Evolutionary conservation across 2,329 filamentous ascomycete genomes (phyloP), one percentile per base, ranked within the genome.

Genomic region (Ascochyta rabiei): DNA sequence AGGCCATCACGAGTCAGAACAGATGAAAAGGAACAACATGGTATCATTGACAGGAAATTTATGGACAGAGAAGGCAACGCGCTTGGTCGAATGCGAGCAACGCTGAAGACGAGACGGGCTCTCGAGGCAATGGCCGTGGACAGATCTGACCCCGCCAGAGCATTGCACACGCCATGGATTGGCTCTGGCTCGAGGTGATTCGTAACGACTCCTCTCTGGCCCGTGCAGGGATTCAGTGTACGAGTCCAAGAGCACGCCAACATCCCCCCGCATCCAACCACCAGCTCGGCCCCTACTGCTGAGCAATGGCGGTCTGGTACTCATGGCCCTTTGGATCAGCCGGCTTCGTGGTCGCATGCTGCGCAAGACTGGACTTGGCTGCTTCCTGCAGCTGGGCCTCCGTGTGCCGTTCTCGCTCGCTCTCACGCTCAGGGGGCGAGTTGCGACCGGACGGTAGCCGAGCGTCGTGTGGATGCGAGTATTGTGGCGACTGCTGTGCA

Each of bases 361-460:
- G 71, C 5, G 70, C 71, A n/a, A 74, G 65, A 30, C 69, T 56
- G 1, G 64, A 68, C 49, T 73, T 68, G 6, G 70, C 69, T 3
- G 71, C 71, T 56, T 74, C 71, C 34, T 73, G 70, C 24, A 74
- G 50, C 40, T 74, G 71, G 0, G 59, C 60, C 39, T 72, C 68
- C 5, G 67, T 59, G 10, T 62, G 66, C 6, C 56, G 38, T 21
- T 68, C 66, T 10, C 61, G 56, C 16, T 67, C 61, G 18, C 64
- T 47, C 21, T 67, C 64, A 9, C 59, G 47, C 4, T 68, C 66
- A 3, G 67, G 66, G 1, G 70, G 68, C 7, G 67, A 67, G 31
- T 57, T 61, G 28, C 61, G 66, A 19, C 52, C 49, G 13, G 61
- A 46, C 2, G 60, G 30, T 41, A 63, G 45, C 16, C 66, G 48